Evolutionary conservation across 176 grass and related monocot species (phyloP).

Genomic region (Zoysia japonica): DNA sequence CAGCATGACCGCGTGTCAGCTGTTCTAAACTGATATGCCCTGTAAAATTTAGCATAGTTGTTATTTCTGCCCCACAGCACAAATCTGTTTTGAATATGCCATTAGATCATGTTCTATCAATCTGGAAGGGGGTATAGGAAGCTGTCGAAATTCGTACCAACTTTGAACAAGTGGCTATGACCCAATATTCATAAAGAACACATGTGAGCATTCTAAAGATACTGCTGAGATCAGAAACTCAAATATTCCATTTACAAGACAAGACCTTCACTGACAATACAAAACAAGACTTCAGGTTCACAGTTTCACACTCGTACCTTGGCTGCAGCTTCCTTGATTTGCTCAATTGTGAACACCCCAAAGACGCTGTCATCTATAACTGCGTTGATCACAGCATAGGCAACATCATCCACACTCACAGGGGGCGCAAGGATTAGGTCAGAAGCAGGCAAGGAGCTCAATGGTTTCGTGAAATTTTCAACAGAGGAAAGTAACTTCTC

Average conservation of each 20-base stretch:
- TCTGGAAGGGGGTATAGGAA: background rate
- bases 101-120: background rate
- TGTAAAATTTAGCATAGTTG: background rate
- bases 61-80: background rate
- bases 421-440: constrained; percentile 76
- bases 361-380: constrained; percentile 76
- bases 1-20: background rate
- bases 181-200: background rate
- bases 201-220: constrained; percentile 3
- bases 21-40: background rate
- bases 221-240: constrained; percentile 4
- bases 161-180: background rate
- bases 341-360: constrained; percentile 83
- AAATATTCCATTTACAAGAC: background rate
- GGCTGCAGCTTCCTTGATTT: constrained; percentile 81
- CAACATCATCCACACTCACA: constrained; percentile 92
- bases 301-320: constrained; percentile 49
- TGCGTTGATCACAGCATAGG: constrained; percentile 69
- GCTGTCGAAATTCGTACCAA: background rate
- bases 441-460: constrained; percentile 78
- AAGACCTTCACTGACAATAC: background rate
- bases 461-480: constrained; percentile 74
- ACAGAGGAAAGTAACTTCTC: constrained; percentile 66
- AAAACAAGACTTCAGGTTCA: background rate
- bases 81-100: background rate